phyloP scores from a whole-genome alignment of 805 yeast species.

The Barnettozyma botsteinii region DNA sequence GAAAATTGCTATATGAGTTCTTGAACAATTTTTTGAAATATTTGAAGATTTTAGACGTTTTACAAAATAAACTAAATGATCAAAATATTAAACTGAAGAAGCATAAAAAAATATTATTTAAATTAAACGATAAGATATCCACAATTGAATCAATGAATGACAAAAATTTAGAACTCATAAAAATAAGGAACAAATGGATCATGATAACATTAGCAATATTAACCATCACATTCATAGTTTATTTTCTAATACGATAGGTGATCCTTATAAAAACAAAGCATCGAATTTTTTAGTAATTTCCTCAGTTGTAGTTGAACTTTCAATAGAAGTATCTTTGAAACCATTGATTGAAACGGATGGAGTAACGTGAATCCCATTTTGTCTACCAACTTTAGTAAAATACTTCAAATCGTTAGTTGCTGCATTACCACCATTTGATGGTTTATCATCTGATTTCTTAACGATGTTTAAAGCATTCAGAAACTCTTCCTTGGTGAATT shows the following conservation, averaged over 20 bases:
- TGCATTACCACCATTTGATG: slow-evolving; percentile 52
- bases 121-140: not conserved
- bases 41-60: slow-evolving; percentile 2
- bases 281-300: slow-evolving; percentile 27
- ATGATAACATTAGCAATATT: too few species aligned
- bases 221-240: too few species aligned
- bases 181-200: slow-evolving; percentile 2
- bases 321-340: slow-evolving; percentile 48
- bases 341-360: slow-evolving; percentile 78
- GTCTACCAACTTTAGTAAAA: slow-evolving; percentile 67
- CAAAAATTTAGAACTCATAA: not conserved
- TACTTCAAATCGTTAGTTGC: slow-evolving; percentile 62
- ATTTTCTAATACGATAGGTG: too few species aligned
- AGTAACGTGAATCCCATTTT: slow-evolving; percentile 77
- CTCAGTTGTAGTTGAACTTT: slow-evolving; percentile 52
- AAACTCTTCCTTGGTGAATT: slow-evolving; percentile 27
- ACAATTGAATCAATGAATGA: not conserved
- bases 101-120: not conserved
- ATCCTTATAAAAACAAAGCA: too few species aligned
- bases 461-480: slow-evolving; percentile 25
- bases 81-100: not conserved
- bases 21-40: slow-evolving; percentile 2
- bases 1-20: slow-evolving; percentile 1
- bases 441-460: slow-evolving; percentile 22
- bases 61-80: slow-evolving; percentile 1